Conservation (phyloP, 2,329 filamentous ascomycete species). For the Cadophora malorum region DNA sequence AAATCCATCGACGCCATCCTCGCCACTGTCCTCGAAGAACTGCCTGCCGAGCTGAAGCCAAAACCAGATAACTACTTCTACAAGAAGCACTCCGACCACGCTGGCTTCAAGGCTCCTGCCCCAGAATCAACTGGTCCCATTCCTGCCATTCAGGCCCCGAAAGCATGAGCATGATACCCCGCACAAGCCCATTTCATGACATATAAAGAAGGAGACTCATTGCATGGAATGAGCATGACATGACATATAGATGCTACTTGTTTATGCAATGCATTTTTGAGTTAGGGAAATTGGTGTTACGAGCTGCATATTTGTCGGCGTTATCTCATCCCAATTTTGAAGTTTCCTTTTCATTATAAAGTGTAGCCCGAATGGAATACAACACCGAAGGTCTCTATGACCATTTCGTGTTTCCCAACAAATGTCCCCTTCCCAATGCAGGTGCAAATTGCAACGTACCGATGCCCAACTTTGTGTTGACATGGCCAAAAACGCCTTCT, state of each 20-base stretch:
- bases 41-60: slow-evolving; percentile 75
- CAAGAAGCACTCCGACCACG: slow-evolving; percentile 89
- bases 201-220: slow-evolving; percentile 17
- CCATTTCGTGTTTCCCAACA: slow-evolving; percentile 5
- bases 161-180: slow-evolving; percentile 38
- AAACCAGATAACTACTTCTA: slow-evolving; percentile 79
- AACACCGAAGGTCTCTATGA: slow-evolving; percentile 12
- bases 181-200: slow-evolving; percentile 5
- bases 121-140: slow-evolving; percentile 37
- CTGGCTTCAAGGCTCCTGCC: slow-evolving; percentile 72
- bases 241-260: slow-evolving; percentile 12
- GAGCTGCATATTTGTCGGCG: slow-evolving; percentile 31
- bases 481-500: slow-evolving; percentile 15
- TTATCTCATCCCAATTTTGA: slow-evolving; percentile 1
- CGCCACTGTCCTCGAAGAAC: slow-evolving; percentile 72
- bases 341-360: neutral
- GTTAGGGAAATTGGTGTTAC: slow-evolving; percentile 24
- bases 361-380: neutral
- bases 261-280: slow-evolving; percentile 27
- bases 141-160: slow-evolving; percentile 37
- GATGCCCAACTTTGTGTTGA: neutral
- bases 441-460: neutral
- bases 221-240: neutral
- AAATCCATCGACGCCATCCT: slow-evolving; percentile 79
- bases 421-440: slow-evolving; percentile 1